Base-by-base conservation (phyloP, 1,284 basidiomycete genomes). In the Flammula alnicola region DNA sequence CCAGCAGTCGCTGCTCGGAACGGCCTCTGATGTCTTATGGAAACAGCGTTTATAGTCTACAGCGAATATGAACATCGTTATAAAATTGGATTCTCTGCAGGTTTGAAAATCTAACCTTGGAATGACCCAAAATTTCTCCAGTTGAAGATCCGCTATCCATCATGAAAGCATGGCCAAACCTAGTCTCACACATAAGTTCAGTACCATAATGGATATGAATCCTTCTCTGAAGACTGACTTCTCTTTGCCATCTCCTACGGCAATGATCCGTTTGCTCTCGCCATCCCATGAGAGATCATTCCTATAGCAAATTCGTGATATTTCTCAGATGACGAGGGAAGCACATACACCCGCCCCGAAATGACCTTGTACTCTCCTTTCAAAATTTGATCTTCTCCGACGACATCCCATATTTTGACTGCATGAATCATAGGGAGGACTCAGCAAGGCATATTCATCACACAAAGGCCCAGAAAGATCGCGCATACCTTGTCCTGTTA, bases 211-310 rank as follows among this genome's bases (percentile, higher is more conserved):
- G 20, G 32, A 1, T 10, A 41, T 17, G 17, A 35, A 44, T 43
- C 23, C 16, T 46, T 25, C 20, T 25, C 5, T 17, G 0, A 3
- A 25, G 16, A 69, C 83, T 56, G 52, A 93, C 87, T 87, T 91
- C 64, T 95, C 95, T 55, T 86, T 81, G 32, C 96, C 96, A 55
- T 98, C 93, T 40, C 97, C 97, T n/a, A 95, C 96, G 12, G 89
- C 94, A 42, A 98, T 90, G 58, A 99, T 89, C 11, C 97, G 83
- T 70, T 98, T 97, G 63, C 91, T 93, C 68, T 99, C 97, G 3
- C 90, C 91, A 64, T 99, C 97, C 95, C 95, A 98, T 16, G 88
- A 88, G 4, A 99, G 80, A 70, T 99, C 97, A 61, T 95, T 95
- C 62, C 90, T 91, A 29, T 5, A 38, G 30, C 4, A 4, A 3